Evolutionary conservation across 2,329 filamentous ascomycete genomes (phyloP).

Genomic region (Chaetomium olivaceum): DNA sequence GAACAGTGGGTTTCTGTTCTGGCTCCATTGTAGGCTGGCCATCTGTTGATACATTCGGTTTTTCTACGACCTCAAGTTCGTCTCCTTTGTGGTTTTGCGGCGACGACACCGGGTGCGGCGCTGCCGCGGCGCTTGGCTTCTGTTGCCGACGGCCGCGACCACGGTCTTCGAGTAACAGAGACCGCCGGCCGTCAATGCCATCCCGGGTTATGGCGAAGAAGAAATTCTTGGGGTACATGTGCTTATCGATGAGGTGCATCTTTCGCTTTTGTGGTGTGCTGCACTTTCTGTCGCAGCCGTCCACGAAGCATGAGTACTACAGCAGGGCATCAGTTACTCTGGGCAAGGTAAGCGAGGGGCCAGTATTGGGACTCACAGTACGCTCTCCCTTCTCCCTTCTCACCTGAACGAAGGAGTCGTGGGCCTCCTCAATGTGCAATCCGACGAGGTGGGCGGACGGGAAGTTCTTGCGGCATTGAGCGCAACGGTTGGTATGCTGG

Average conservation of each 20-base stretch:
- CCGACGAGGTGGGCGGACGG: slow-evolving; percentile 78
- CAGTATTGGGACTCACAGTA: slow-evolving; percentile 59
- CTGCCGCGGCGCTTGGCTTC: slow-evolving; percentile 47
- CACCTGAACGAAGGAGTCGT: slow-evolving; percentile 76
- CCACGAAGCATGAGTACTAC: slow-evolving; percentile 85
- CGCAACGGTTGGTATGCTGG: slow-evolving; percentile 79
- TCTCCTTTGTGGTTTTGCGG: not conserved
- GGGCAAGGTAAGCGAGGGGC: too few species aligned
- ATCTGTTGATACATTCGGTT: slow-evolving; percentile 3
- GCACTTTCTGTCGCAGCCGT: slow-evolving; percentile 83
- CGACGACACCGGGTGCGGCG: slow-evolving; percentile 20
- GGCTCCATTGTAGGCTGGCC: not conserved
- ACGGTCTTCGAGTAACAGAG: slow-evolving; percentile 65
- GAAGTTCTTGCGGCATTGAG: slow-evolving; percentile 83
- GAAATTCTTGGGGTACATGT: slow-evolving; percentile 84
- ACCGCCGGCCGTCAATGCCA: slow-evolving; percentile 83
- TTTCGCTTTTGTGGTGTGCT: slow-evolving; percentile 79
- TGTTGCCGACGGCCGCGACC: slow-evolving; percentile 47
- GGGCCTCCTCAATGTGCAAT: slow-evolving; percentile 87
- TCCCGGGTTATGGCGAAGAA: slow-evolving; percentile 85
- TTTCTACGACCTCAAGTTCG: not conserved
- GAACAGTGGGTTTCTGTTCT: not conserved
- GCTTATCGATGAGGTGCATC: slow-evolving; percentile 90
- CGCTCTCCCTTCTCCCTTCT: slow-evolving; percentile 79
- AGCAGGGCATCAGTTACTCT: slow-evolving; percentile 6